Base-by-base conservation (phyloP, 2,329 filamentous ascomycete genomes). In the Ceratocystis cacaofunesta region DNA sequence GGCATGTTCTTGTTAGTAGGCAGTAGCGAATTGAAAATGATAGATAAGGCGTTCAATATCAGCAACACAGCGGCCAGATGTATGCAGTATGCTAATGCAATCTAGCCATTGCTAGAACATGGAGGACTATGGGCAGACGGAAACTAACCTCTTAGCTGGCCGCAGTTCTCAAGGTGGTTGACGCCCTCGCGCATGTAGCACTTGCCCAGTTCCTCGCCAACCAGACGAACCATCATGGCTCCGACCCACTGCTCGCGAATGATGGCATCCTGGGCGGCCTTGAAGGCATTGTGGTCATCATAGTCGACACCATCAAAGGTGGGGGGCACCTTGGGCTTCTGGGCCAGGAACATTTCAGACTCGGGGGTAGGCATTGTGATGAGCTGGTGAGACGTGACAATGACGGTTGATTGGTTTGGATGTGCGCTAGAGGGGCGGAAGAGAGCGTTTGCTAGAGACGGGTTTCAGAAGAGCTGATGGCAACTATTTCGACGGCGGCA, bases 91-190 rank as follows among this genome's bases (percentile, higher is more conserved):
- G 36, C 36, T 30, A 44, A 69, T 48, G 50, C 15, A 43, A n/a
- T 7, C 5, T 19, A 52, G 48, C 0, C 48, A 12, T 52, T n/a
- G 50, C 4, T 30, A 22, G 50, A 28, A 4, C 28, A 30, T 12
- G 28, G 32, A 36, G 5, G 5, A 61, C 25, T 30, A 28, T 61
- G 57, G 36, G 55, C 43, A 3, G 50, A 8, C 10, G 8, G 60
- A 62, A 62, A 78, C 87, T 80, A 75, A 94, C 89, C 89, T 87
- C 89, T 82, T 76, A 92, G 75, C 72, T 82, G 79, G 70, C 88
- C 89, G 76, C 89, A 94, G 78, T 92, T 94, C 81, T 92, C 89
- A 75, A 94, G 77, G 75, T 94, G 89, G 76, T 94, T 94, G 70
- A 92, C 88, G 66, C 89, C 90, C 77, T 94, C 88, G 70, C 84